A percentile compares a stretch with the other conserved stretches of the same genome.
phyloP scores from a whole-genome alignment of 1,284 basidiomycete species.

The Rhodotorula sp. region DNA sequence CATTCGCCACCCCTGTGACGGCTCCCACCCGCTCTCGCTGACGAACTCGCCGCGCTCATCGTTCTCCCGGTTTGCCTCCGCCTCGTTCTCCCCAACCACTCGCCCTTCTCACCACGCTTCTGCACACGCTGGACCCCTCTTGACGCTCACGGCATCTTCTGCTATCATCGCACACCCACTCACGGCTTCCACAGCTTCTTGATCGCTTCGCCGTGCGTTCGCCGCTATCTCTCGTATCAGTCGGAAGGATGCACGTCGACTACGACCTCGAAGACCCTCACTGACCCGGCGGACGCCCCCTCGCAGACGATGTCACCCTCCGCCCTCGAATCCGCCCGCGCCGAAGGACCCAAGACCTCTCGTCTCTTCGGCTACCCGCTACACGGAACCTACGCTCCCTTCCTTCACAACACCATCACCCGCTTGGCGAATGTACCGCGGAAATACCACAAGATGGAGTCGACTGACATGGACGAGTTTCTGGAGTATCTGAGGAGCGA shows the following conservation, averaged over 20 bases:
- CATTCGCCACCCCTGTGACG: too few species aligned
- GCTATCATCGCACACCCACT: too few species aligned
- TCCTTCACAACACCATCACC: conserved; percentile 44
- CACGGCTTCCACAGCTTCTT: too few species aligned
- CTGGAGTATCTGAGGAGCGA: conserved; percentile 30
- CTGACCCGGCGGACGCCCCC: not conserved
- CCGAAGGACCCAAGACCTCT: conserved; percentile 13
- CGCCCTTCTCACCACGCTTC: not conserved
- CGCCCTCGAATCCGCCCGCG: conserved; percentile 21
- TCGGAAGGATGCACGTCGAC: too few species aligned
- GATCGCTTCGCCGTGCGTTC: too few species aligned
- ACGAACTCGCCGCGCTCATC: not conserved
- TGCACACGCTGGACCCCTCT: not conserved
- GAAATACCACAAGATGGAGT: conserved; percentile 38
- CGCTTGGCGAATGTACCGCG: conserved; percentile 37
- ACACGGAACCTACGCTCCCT: conserved; percentile 40
- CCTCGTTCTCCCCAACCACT: not conserved
- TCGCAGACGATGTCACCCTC: not conserved
- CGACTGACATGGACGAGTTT: conserved; percentile 35
- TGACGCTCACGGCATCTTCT: too few species aligned
- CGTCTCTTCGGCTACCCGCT: conserved; percentile 35
- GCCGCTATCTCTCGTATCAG: too few species aligned
- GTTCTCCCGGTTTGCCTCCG: not conserved
- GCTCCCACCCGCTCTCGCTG: too few species aligned
- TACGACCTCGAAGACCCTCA: not conserved